Evolutionary conservation across 73 alveolate genomes (phyloP).

Genomic region (Paramecium pentaurelia): DNA sequence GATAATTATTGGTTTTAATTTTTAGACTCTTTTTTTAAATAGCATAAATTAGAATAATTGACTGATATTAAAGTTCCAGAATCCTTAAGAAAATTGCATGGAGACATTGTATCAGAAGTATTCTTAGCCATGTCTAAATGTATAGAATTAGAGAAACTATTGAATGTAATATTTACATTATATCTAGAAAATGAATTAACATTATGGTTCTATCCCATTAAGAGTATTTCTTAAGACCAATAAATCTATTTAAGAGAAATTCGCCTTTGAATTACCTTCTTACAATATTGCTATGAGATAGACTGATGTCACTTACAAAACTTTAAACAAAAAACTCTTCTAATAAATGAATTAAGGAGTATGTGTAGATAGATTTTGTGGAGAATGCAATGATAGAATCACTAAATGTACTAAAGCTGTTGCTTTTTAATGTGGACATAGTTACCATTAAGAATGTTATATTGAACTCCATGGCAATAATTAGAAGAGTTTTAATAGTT

Average conservation of each 20-base stretch:
- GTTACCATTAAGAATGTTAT: slow-evolving; percentile 9
- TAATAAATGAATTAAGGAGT: neutral
- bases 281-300: neutral
- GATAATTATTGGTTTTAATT: neutral
- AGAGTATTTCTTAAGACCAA: slow-evolving; percentile 7
- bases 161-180: neutral
- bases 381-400: neutral
- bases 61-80: slow-evolving; percentile 13
- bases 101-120: slow-evolving; percentile 28
- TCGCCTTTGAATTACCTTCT: neutral
- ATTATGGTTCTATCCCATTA: slow-evolving; percentile 27
- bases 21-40: slow-evolving; percentile 3
- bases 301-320: neutral
- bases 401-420: neutral
- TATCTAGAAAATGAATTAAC: neutral
- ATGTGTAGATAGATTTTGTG: neutral
- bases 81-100: neutral
- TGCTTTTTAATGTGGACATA: slow-evolving; percentile 22
- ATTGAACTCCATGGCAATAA: neutral
- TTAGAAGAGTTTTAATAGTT: slow-evolving; percentile 5
- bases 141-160: neutral
- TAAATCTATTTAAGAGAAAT: neutral
- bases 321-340: neutral
- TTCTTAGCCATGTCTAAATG: slow-evolving; percentile 16
- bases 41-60: neutral